phyloP scores from a whole-genome alignment of 2,329 filamentous ascomycete genomes.

The Diaporthe amygdali region DNA sequence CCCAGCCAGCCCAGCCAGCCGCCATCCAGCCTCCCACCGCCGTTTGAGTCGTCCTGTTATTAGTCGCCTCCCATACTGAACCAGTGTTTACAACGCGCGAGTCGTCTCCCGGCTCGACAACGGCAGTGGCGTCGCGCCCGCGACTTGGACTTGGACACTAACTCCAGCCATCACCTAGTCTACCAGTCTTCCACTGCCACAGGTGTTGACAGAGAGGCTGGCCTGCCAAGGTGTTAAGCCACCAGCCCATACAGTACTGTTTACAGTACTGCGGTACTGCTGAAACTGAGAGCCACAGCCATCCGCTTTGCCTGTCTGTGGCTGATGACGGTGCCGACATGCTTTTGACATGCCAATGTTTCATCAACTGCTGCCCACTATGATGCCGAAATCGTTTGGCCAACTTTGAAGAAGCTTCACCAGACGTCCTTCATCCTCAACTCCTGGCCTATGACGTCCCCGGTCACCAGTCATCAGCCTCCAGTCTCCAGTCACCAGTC shows the following conservation, averaged over 20 bases:
- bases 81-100: background rate
- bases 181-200: no score
- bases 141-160: background rate
- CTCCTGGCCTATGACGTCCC: constrained; percentile 1
- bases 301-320: background rate
- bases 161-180: background rate
- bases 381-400: no score
- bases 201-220: background rate
- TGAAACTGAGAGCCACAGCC: background rate
- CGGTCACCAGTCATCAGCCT: background rate
- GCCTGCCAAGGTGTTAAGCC: background rate
- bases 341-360: constrained; percentile 1
- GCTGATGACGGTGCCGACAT: constrained; percentile 7
- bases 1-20: background rate
- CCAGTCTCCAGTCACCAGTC: background rate
- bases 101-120: background rate
- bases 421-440: background rate
- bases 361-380: background rate
- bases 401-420: background rate
- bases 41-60: constrained; percentile 5
- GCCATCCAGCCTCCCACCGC: constrained; percentile 2
- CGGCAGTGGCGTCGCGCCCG: background rate
- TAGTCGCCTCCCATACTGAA: constrained; percentile 11
- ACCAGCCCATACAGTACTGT: no score
- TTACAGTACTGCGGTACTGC: no score